Evolutionary conservation across 345 rosid genomes (phyloP).

Genomic region (Sisymbrium altissimum): DNA sequence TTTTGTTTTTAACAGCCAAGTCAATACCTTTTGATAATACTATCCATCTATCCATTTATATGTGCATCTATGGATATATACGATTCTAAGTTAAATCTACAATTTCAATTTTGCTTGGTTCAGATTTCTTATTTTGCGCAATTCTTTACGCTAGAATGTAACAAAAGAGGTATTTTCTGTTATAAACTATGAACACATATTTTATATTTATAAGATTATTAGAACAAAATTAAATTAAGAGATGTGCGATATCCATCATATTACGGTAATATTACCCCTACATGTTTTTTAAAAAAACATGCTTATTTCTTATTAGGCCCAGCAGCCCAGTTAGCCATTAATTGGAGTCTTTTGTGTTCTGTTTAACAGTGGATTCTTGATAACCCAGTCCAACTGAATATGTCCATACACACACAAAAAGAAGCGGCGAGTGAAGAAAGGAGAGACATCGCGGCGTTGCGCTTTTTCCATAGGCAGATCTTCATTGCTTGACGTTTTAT

Average conservation of each 20-base stretch:
- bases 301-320: constrained; percentile 1
- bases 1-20: neutral
- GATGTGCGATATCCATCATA: neutral
- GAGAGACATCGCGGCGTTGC: neutral
- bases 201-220: neutral
- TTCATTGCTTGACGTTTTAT: constrained; percentile 8
- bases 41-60: neutral
- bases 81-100: neutral
- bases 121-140: neutral
- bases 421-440: neutral
- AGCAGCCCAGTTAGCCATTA: constrained; percentile 9
- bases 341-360: neutral
- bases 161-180: neutral
- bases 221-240: neutral
- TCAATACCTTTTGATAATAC: neutral
- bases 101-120: neutral
- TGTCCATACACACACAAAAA: neutral
- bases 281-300: neutral
- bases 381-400: neutral
- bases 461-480: neutral
- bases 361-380: neutral
- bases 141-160: neutral
- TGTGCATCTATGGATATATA: neutral
- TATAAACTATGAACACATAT: neutral
- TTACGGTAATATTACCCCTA: neutral